phyloP scores from a whole-genome alignment of 345 rosid genomes.

The Linum tenue region DNA sequence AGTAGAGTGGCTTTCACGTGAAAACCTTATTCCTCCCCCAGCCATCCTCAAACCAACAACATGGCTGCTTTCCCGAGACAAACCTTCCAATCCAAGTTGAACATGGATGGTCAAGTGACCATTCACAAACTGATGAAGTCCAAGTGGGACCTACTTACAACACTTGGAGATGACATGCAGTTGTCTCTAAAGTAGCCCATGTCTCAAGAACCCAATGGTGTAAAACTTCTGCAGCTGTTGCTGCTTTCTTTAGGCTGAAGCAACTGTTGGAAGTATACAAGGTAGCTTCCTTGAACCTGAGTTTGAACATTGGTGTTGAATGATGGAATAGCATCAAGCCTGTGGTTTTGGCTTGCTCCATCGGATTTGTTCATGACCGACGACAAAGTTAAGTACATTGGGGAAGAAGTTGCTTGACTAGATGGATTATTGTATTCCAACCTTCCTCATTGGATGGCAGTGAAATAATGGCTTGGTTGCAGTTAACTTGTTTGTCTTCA shows the following conservation, averaged over 20 bases:
- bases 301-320: conserved; percentile 25
- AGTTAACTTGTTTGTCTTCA: conserved; percentile 7
- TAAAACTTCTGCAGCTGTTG: conserved; percentile 19
- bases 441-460: conserved; percentile 14
- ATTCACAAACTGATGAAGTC: conserved; percentile 25
- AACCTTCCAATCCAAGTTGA: conserved; percentile 22
- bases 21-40: conserved; percentile 28
- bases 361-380: conserved; percentile 13
- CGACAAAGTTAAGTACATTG: conserved; percentile 26
- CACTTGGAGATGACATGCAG: conserved; percentile 13
- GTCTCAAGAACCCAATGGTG: conserved; percentile 15
- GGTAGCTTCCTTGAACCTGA: conserved; percentile 23
- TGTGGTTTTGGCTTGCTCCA: conserved; percentile 11
- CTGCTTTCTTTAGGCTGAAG: conserved; percentile 23
- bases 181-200: conserved; percentile 13
- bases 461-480: conserved; percentile 17
- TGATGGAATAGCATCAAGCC: conserved; percentile 23
- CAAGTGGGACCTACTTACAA: conserved; percentile 27
- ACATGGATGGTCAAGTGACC: conserved; percentile 16
- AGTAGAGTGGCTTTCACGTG: conserved; percentile 20
- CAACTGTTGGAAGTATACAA: conserved; percentile 24
- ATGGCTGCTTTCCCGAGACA: conserved; percentile 16
- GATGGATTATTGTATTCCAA: conserved; percentile 15
- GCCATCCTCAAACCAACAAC: conserved; percentile 24
- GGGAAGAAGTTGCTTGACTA: conserved; percentile 28